Base-by-base conservation (phyloP, 2,329 filamentous ascomycete species). In the Ilyonectria robusta region DNA sequence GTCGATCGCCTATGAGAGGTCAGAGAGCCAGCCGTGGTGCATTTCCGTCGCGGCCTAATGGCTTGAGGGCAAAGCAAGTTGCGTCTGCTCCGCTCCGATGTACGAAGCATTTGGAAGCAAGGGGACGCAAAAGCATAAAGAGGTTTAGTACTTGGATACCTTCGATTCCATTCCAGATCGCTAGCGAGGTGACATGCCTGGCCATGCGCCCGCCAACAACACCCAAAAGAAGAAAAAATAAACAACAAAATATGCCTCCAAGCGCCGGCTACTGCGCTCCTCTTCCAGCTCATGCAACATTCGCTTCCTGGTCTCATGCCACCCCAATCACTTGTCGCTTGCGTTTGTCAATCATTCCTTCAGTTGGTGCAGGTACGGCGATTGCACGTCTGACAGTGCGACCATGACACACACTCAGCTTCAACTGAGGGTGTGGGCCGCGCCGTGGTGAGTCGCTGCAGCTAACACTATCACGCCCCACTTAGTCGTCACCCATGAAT, bases 381-480 rank as follows among this genome's bases (percentile, higher is more conserved):
- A 64, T 71, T 69, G 59, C 33, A 68, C 57, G 66, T 73, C 70
- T 75, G 65, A 74, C 70, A 69, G 60, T 74, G 70, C 70, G 67
- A 75, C 71, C 73, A 72, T 65, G 48, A 55, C 51, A 62, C 62
- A 62, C 63, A 73, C 70, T 70, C 65, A 69, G 51, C 48, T 62
- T 61, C 60, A 67, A 57, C 47, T 58, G 53, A 64, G 51, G 57
- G 73, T 69, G 68, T 72, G 59, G 65, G 57, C 65, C 70, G 46
- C 65, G 59, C 31, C 40, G 57, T 51, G 64, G 50, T 59, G 56
- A 75, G 72, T 69, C 68, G 69, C 70, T 73, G 70, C 67, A 75
- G 71, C 59, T 67, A 69, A 53, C 66, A 67, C 63, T 66, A 65
- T 58, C 48, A 23, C 55, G 63, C 40, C 62, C 69, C 70, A 74